These are phyloP conservation scores for Wakefieldia striispora DNA, from an alignment of 768 basidiomycete species.

Conservation along the genomic window DNA sequence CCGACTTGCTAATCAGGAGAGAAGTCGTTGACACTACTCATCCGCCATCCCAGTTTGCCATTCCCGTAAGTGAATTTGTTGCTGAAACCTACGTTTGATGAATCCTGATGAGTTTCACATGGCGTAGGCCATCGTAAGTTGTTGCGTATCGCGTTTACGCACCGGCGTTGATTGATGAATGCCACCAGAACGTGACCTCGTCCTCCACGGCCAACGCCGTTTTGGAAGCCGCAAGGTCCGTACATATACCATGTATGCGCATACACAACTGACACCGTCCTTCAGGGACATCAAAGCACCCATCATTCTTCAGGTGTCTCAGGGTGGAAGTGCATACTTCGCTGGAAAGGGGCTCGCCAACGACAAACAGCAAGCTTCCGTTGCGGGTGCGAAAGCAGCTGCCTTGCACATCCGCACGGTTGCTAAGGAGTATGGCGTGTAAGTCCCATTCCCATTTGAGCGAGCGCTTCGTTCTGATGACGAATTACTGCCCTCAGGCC, in stretches of 20 bases:
- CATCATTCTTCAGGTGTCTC: conserved; percentile 96
- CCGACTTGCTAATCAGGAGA: background rate
- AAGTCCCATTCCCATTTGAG: conserved; percentile 34
- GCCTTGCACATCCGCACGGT: conserved; percentile 89
- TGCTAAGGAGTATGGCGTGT: conserved; percentile 91
- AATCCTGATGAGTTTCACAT: background rate
- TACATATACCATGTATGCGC: background rate
- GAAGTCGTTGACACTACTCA: conserved; percentile 12
- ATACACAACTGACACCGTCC: conserved; percentile 9
- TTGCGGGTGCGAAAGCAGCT: conserved; percentile 87
- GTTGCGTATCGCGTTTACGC: background rate
- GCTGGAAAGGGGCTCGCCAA: conserved; percentile 96
- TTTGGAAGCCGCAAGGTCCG: conserved; percentile 90
- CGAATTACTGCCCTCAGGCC: conserved; percentile 51
- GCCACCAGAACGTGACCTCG: conserved; percentile 85
- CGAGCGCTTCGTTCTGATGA: conserved; percentile 1
- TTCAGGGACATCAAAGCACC: conserved; percentile 90
- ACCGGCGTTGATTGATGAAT: background rate
- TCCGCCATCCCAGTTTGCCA: conserved; percentile 60
- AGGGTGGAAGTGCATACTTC: conserved; percentile 94
- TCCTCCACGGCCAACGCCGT: conserved; percentile 93
- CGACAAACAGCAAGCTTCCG: conserved; percentile 93
- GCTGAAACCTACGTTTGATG: background rate
- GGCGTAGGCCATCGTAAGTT: conserved; percentile 74
- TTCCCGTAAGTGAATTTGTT: conserved; percentile 58